Evolutionary conservation across 2,329 filamentous ascomycete genomes (phyloP), one percentile per base, ranked within the genome.

Genomic region (Trichophyton benhamiae): DNA sequence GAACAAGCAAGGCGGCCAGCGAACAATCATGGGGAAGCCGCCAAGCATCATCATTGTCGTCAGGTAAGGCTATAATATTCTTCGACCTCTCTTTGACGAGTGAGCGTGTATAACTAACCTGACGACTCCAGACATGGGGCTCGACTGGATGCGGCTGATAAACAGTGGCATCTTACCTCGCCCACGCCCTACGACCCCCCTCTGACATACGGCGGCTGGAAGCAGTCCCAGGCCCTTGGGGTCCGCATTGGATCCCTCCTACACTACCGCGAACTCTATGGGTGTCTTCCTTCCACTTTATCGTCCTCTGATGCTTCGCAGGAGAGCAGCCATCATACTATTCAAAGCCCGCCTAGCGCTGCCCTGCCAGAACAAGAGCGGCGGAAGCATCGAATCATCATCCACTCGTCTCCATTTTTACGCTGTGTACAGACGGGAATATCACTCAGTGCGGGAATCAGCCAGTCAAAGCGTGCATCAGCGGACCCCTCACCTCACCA

Each of bases 151-250:
- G 90, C 90, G 61, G 91, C 91, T 64, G 91, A 99, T 79, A 91
- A 91, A 72, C 85, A 89, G 73, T 99, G 94, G 94, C 90, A 96
- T 74, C 82, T 96, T 60, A 88, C 88, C 33, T 96, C 94, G 4
- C 88, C 91, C 1, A 91, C 90, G 4, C 94, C 94, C 1, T 99
- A 97, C 78, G 92, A 99, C 67, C 89, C 94, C 66, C 94, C 94
- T 58, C 80, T 99, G 62, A 96, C 91, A 2, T 97, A 96, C 71
- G 89, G 89, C 67, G 94, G 94, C 66, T 96, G 94, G 88, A 83
- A 87, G 13, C 94, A 97, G 74, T 87, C 88, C 60, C 86, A 88
- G 67, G 84, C 86, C 3, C 82, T 96, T 25, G 94, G 94, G 15
- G 81, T 85, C 64, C 86, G 90, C 63, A 96, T 99, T 65, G 87